These are phyloP conservation scores for Fusarium torreyae DNA, from an alignment of 2,329 filamentous ascomycete species.

Conservation along the genomic window DNA sequence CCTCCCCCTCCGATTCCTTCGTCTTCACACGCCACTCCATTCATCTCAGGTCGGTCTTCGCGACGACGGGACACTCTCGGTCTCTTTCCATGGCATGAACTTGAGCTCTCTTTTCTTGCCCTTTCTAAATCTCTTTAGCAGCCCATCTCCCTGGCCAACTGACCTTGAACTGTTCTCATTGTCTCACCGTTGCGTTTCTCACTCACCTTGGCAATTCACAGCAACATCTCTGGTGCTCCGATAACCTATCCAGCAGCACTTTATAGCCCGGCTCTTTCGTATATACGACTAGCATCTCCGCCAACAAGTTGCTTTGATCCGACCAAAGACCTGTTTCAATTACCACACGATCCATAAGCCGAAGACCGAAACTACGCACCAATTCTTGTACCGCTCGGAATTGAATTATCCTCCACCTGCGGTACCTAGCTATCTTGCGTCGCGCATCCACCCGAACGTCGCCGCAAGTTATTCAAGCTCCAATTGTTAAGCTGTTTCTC, in stretches of 20 bases:
- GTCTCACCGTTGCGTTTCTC: conserved; percentile 27
- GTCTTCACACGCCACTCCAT: conserved; percentile 38
- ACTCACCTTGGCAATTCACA: conserved; percentile 25
- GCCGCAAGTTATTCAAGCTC: conserved; percentile 20
- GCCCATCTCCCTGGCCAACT: conserved; percentile 14
- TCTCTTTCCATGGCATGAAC: conserved; percentile 45
- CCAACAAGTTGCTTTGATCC: conserved; percentile 27
- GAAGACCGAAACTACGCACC: conserved; percentile 23
- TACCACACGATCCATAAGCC: conserved; percentile 16
- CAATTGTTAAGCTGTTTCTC: conserved; percentile 27
- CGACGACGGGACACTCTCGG: conserved; percentile 44
- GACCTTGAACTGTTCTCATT: conserved; percentile 16
- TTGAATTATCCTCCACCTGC: conserved; percentile 22
- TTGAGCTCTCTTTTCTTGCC: conserved; percentile 30
- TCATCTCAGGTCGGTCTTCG: conserved; percentile 39
- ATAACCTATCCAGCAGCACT: conserved; percentile 10
- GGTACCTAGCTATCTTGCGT: conserved; percentile 20
- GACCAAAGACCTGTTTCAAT: conserved; percentile 30
- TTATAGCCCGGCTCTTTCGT: conserved; percentile 34
- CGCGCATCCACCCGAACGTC: conserved; percentile 20
- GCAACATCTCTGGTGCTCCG: background rate
- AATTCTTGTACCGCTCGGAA: conserved; percentile 14
- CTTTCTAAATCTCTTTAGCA: conserved; percentile 29
- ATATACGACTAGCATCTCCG: conserved; percentile 44
- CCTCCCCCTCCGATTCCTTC: conserved; percentile 28